phyloP scores from a whole-genome alignment of 148 eudicot genomes.

The Spergularia bocconei region DNA sequence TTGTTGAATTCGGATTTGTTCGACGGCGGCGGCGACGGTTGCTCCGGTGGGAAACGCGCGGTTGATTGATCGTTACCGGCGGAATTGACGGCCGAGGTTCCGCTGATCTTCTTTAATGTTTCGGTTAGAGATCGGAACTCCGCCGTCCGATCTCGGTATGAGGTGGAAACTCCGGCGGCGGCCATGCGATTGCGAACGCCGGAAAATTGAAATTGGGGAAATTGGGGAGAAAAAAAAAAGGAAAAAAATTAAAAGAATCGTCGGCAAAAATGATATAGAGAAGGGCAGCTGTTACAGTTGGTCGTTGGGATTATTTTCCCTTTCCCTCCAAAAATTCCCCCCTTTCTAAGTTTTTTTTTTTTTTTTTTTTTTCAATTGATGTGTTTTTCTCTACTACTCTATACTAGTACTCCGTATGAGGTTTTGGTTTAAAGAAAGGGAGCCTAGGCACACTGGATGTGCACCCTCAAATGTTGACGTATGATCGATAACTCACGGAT shows the following conservation, averaged over 20 bases:
- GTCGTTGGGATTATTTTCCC: conserved; percentile 12
- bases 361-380: not conserved
- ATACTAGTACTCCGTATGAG: no score
- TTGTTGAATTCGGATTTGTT: conserved; percentile 70
- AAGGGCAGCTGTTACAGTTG: conserved; percentile 2
- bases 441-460: no score
- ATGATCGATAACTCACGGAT: no score
- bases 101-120: conserved; percentile 53
- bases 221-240: not conserved
- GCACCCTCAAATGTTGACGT: no score
- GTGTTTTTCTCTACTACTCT: no score
- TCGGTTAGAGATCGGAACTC: conserved; percentile 65
- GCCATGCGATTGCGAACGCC: conserved; percentile 30
- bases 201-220: not conserved
- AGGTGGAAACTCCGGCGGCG: conserved; percentile 44
- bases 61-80: conserved; percentile 26
- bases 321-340: conserved; percentile 7
- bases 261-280: not conserved
- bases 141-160: conserved; percentile 71
- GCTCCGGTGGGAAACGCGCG: conserved; percentile 4
- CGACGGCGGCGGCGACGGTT: conserved; percentile 26
- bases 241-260: not conserved
- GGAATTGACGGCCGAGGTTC: conserved; percentile 32
- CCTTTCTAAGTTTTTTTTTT: not conserved
- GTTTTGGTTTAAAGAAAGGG: no score